Evolutionary conservation across 2,329 filamentous ascomycete species (phyloP).

Genomic region (Cryphonectria parasitica): DNA sequence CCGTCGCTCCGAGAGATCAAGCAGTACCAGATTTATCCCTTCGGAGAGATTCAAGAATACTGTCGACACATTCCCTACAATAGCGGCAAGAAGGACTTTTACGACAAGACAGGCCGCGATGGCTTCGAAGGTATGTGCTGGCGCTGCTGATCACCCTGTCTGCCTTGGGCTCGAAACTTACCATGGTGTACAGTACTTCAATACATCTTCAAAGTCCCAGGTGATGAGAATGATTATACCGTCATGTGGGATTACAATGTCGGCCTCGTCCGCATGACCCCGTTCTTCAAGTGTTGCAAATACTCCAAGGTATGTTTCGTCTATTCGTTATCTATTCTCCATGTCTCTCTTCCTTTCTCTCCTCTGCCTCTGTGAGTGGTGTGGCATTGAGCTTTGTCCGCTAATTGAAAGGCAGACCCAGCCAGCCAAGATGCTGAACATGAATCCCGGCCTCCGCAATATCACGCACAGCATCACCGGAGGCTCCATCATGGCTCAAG

Average conservation of each 20-base stretch:
- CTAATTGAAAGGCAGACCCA: constrained; percentile 65
- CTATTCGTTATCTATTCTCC: no score
- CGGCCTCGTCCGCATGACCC: constrained; percentile 89
- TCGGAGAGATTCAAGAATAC: constrained; percentile 63
- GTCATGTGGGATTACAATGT: constrained; percentile 98
- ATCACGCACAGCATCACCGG: constrained; percentile 95
- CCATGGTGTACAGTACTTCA: constrained; percentile 66
- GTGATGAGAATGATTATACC: constrained; percentile 67
- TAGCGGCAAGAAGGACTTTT: constrained; percentile 89
- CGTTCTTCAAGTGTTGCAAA: constrained; percentile 89
- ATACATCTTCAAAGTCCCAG: constrained; percentile 77
- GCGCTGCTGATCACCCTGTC: neutral
- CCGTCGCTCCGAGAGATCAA: constrained; percentile 60
- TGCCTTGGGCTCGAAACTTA: constrained; percentile 18
- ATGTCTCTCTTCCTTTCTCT: no score
- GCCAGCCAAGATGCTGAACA: constrained; percentile 78
- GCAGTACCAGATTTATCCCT: constrained; percentile 68
- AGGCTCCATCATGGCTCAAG: constrained; percentile 87
- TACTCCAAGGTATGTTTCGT: constrained; percentile 74
- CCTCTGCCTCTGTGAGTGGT: neutral
- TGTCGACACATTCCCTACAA: constrained; percentile 88
- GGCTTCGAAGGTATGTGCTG: constrained; percentile 76
- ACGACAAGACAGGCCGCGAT: constrained; percentile 82
- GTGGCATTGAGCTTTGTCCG: neutral
- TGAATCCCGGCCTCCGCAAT: constrained; percentile 82